Evolutionary conservation across 2,329 filamentous ascomycete species (phyloP).

Genomic region (Penicillium carneum): DNA sequence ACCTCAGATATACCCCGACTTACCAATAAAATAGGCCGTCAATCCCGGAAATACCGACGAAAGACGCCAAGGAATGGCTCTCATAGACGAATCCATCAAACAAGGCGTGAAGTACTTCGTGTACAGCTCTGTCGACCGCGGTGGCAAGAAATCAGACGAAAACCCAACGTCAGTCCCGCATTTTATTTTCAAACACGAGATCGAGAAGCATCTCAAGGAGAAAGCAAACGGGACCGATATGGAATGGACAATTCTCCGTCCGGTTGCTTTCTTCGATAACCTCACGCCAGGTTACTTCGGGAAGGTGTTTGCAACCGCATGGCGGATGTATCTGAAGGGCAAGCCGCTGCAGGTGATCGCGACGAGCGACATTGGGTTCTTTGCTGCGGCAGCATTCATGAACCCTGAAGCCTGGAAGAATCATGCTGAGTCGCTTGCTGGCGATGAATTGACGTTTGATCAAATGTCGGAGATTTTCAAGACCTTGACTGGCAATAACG

Average conservation of each 20-base stretch:
- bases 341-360: conserved; percentile 56
- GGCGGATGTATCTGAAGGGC: conserved; percentile 51
- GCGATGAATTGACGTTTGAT: conserved; percentile 60
- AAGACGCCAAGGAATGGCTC: conserved; percentile 63
- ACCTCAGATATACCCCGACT: too few species aligned
- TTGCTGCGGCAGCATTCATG: conserved; percentile 60
- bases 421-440: conserved; percentile 58
- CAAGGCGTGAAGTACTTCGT: conserved; percentile 67
- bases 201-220: conserved; percentile 67
- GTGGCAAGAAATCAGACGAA: conserved; percentile 62
- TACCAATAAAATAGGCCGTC: background rate
- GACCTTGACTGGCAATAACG: conserved; percentile 53
- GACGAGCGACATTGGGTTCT: conserved; percentile 60
- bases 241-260: conserved; percentile 68
- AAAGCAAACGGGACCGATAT: conserved; percentile 55
- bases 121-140: conserved; percentile 70
- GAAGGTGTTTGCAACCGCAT: conserved; percentile 56
- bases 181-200: conserved; percentile 67
- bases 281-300: conserved; percentile 56
- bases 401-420: conserved; percentile 56
- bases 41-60: conserved; percentile 41
- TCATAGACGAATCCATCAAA: conserved; percentile 66
- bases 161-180: conserved; percentile 66
- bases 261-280: conserved; percentile 69
- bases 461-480: conserved; percentile 58